Evolutionary conservation across 1,284 basidiomycete species (phyloP), one percentile per base, ranked within the genome.

Genomic region (Ganoderma resinaceum): DNA sequence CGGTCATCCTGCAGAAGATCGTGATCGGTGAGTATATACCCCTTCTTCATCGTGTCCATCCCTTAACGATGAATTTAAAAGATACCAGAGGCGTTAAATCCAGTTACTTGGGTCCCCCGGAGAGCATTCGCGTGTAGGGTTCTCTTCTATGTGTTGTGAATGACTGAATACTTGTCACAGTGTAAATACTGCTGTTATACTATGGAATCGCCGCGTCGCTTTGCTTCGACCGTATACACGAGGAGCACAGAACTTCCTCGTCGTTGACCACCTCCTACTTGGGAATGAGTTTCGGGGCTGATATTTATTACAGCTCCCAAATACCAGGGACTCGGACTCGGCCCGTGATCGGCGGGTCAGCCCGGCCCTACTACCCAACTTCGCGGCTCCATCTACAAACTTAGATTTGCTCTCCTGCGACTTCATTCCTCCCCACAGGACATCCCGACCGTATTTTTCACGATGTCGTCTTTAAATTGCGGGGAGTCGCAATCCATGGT

Each of bases 101-200:
- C 3, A 89, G 87, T 68, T 90, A 89, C 74, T 80, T 91, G 26
- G 89, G 88, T 11, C 89, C 88, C 33, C 88, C 89, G 1, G 88
- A 90, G 77, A 89, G 87, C 73, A 77, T 86, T 33, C 68, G 62
- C 29, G 68, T 76, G 61, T 76, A 65, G 31, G 33, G 8, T 52
- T 46, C 11, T 23, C 43, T 23, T 46, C 11, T 46, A n/a, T n/a
- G 20, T 46, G 5, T 46, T n/a, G n/a, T 1, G 43, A n/a, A 9
- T n/a, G n/a, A 46, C 20, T 46, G 43, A 23, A 46, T n/a, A 9
- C 43, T 46, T 8, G 40, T 42, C 3, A 20, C 8, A 42, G 2
- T 42, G 40, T 42, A 42, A 16, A 42, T 42, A 42, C 18, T 42
- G 40, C 7, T 42, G 40, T 42, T n/a, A n/a, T n/a, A n/a, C n/a